Conservation (phyloP, 2,329 filamentous ascomycete genomes). For the Epichloe glyceriae region DNA sequence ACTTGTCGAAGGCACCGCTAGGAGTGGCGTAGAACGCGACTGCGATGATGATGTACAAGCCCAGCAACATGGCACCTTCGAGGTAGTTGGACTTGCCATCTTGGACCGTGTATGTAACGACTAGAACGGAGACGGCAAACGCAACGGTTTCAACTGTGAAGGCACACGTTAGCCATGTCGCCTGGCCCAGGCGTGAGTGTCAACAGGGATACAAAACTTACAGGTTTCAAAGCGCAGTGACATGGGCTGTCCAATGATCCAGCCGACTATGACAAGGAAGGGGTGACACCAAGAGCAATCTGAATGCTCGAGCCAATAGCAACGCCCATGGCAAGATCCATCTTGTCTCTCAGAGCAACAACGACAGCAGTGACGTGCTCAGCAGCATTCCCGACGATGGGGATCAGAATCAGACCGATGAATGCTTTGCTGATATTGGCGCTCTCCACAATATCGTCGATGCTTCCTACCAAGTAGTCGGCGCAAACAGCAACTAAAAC, state of each 20-base stretch:
- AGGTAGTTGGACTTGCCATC: slow-evolving; percentile 79
- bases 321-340: slow-evolving; percentile 62
- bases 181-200: too few relatives aligned
- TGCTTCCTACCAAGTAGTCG: slow-evolving; percentile 65
- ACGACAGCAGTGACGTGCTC: slow-evolving; percentile 74
- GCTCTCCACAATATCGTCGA: slow-evolving; percentile 56
- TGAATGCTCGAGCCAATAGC: slow-evolving; percentile 74
- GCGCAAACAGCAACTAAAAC: slow-evolving; percentile 60
- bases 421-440: slow-evolving; percentile 68
- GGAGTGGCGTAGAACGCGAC: slow-evolving; percentile 47
- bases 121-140: slow-evolving; percentile 62
- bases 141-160: slow-evolving; percentile 55
- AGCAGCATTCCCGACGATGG: slow-evolving; percentile 68
- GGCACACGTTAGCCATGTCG: neutral
- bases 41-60: slow-evolving; percentile 46
- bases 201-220: slow-evolving; percentile 13
- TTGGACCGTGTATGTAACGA: slow-evolving; percentile 64
- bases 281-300: slow-evolving; percentile 70
- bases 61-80: slow-evolving; percentile 56
- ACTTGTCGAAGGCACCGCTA: slow-evolving; percentile 30
- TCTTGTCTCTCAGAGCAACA: slow-evolving; percentile 66
- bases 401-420: slow-evolving; percentile 66
- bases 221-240: slow-evolving; percentile 63
- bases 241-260: slow-evolving; percentile 62
- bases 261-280: slow-evolving; percentile 66